Evolutionary conservation across 805 yeast genomes (phyloP).

Genomic region (Saccharomycopsis olivae): DNA sequence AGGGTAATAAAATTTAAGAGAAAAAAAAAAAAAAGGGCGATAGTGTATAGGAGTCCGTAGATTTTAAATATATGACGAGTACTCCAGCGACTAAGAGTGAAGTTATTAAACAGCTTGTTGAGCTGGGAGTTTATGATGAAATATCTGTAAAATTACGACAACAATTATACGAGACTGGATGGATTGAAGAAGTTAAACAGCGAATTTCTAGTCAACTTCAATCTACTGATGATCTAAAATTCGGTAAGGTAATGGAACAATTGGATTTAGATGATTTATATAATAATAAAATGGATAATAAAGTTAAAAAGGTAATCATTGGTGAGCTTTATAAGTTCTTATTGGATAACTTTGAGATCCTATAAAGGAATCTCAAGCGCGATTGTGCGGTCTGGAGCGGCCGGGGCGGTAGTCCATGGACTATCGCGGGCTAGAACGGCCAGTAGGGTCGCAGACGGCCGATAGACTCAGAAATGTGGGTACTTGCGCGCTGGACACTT

Average conservation of each 20-base stretch:
- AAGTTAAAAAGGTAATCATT: constrained; percentile 5
- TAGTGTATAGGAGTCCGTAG: constrained; percentile 24
- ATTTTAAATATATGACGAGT: not conserved
- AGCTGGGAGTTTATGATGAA: constrained; percentile 73
- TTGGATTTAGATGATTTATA: constrained; percentile 15
- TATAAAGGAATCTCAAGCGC: too few relatives aligned
- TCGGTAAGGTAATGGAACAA: constrained; percentile 10
- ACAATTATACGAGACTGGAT: constrained; percentile 65
- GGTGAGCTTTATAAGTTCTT: constrained; percentile 10
- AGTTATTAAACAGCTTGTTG: constrained; percentile 60
- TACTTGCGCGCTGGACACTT: too few relatives aligned
- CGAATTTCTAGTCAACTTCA: constrained; percentile 7
- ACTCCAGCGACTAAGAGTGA: constrained; percentile 36
- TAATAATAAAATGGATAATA: constrained; percentile 9
- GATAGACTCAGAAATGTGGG: too few relatives aligned
- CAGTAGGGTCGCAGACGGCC: too few relatives aligned
- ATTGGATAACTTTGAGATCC: constrained; percentile 14
- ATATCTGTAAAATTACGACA: constrained; percentile 54
- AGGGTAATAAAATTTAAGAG: not conserved
- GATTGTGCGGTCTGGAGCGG: too few relatives aligned
- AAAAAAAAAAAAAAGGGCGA: constrained; percentile 1
- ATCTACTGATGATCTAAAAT: constrained; percentile 7
- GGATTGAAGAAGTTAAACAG: constrained; percentile 68
- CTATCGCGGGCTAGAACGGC: too few relatives aligned
- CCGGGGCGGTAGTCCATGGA: too few relatives aligned